Evolutionary conservation across 306 rosid species (phyloP), one percentile per base, ranked within the genome.

Genomic region (Phaseolus lunatus): DNA sequence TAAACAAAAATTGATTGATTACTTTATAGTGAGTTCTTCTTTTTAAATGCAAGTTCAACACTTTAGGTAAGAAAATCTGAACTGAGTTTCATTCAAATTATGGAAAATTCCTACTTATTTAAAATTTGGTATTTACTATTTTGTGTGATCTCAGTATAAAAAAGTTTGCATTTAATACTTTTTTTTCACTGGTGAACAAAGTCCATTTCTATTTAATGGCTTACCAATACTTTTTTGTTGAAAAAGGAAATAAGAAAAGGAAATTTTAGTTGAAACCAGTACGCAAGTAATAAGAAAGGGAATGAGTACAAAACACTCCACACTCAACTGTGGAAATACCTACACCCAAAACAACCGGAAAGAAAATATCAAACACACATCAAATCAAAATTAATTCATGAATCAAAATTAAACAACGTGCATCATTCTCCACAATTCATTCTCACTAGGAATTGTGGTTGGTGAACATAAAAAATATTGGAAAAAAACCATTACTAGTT

Each of bases 301-400:
- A 72, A 72, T 54, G 37, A 54, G 39, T 20, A 54, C 6, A 22
- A 37, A 72, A 18, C 70, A 53, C 65, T 49, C 7, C 45, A 33
- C 1, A 5, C 0, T 3, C 15, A 20, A 35, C 5, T 33, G 10
- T 20, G 39, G 18, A 56, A 72, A 72, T 22, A 23, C 1, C 18
- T 23, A 73, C 43, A 15, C 10, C 49, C 4, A 4, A 5, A 56
- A 57, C 41, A 72, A 20, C 66, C 19, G 9, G n/a, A 37, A 70
- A 50, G 18, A 37, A 37, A 70, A 70, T 12, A 12, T 20, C 13
- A 1, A 18, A 53, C 3, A 73, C 27, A 14, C 59, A n/a, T 49
- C 23, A 75, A 29, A 63, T 62, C 20, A 64, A 20, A 64, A 19
- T 18, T 29, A 29, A 61, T 26, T n/a, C 13, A 18, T 63, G 15